Evolutionary conservation across 2,329 filamentous ascomycete genomes (phyloP), one percentile per base, ranked within the genome.

Genomic region (Rhynchosporium secalis): DNA sequence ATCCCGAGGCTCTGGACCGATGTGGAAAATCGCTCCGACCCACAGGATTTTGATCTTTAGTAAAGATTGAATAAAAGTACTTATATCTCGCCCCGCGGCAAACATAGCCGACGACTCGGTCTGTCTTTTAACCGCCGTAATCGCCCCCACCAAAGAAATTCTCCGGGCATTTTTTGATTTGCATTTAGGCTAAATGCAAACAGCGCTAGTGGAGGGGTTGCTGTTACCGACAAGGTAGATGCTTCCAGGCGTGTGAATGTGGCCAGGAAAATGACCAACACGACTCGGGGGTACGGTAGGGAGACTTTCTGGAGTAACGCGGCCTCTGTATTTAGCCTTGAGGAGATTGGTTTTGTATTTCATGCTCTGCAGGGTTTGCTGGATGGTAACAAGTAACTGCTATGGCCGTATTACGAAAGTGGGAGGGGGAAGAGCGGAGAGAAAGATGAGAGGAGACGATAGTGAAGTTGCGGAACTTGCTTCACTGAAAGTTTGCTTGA

Each of bases 101-200:
- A 54, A 54, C 2, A 36, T 10, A 33, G 20, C 4, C 40, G 12
- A 28, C 26, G 20, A 20, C 29, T 48, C 46, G 46, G 47, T 33
- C 48, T 33, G 55, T 47, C 58, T 54, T 54, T 54, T 54, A 54
- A 33, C 51, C 51, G 51, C 51, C n/a, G 28, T 36, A 54, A 31
- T 47, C 49, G 31, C 58, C 51, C 43, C 54, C 15, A 38, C 54
- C 38, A 46, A 2, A 36, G 29, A 31, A 31, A 55, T 20, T 26
- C 13, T 12, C 20, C 13, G 6, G 15, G 31, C 12, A 36, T 36
- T 20, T 20, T 20, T 20, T 20, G 20, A 20, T 20, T 20, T 15
- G 28, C 26, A 56, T 56, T 56, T 36, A 56, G 54, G 54, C 54
- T 56, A 56, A 56, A 56, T 46, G 13, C 12, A 56, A 56, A 46